Conservation (phyloP, 768 basidiomycete genomes). For the Vararia minispora region DNA sequence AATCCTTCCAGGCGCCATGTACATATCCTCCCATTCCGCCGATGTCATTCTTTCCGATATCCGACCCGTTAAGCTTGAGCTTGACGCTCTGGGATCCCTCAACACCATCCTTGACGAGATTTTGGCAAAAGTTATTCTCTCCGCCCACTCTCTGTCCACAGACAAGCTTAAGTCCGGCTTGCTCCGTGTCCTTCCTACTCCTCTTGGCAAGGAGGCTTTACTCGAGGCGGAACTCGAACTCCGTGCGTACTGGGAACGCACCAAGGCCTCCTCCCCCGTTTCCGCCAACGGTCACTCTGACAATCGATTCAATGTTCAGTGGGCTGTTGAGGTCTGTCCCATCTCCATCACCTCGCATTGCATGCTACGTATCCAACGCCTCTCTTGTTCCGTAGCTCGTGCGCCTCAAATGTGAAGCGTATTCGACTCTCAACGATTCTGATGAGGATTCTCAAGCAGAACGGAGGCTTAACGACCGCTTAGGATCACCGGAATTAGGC, state of each 20-base stretch:
- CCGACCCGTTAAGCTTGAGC: slow-evolving; percentile 77
- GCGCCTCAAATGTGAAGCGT: slow-evolving; percentile 79
- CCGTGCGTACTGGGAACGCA: slow-evolving; percentile 80
- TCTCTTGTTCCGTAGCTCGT: too few species aligned
- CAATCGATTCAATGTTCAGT: slow-evolving; percentile 56
- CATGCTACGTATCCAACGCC: slow-evolving; percentile 5
- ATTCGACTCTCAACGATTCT: slow-evolving; percentile 73
- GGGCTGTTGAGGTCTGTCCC: slow-evolving; percentile 59
- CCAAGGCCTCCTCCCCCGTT: slow-evolving; percentile 26
- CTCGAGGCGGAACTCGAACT: slow-evolving; percentile 90
- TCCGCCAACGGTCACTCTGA: slow-evolving; percentile 33
- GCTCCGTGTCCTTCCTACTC: slow-evolving; percentile 62
- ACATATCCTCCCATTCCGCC: slow-evolving; percentile 75
- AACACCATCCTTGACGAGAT: slow-evolving; percentile 82
- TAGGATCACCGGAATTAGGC: slow-evolving; percentile 34
- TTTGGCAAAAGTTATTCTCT: slow-evolving; percentile 57
- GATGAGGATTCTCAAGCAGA: slow-evolving; percentile 67
- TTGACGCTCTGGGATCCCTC: slow-evolving; percentile 66
- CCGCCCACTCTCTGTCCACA: slow-evolving; percentile 58
- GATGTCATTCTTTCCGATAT: slow-evolving; percentile 90
- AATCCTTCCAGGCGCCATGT: slow-evolving; percentile 43
- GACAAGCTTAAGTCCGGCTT: slow-evolving; percentile 65
- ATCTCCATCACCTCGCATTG: slow-evolving; percentile 6
- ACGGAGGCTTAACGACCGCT: slow-evolving; percentile 48
- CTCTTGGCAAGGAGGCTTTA: slow-evolving; percentile 83